Percentiles rank a stretch among this genome's conserved stretches.
Conservation (phyloP, 805 yeast species). For the Candida ulmi region DNA sequence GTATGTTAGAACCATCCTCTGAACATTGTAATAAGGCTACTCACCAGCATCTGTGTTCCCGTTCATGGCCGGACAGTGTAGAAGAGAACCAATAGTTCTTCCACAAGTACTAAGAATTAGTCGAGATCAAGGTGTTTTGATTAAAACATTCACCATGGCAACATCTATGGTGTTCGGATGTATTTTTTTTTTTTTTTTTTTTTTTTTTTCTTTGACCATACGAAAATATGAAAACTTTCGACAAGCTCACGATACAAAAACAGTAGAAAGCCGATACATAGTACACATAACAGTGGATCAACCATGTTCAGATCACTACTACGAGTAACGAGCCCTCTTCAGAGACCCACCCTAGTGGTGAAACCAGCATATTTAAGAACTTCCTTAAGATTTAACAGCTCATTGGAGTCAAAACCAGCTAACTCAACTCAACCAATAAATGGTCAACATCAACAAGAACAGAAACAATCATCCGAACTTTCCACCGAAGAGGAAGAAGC, state of each 20-base stretch:
- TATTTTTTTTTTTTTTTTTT: slow-evolving; percentile 3
- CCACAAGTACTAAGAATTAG: too few species aligned
- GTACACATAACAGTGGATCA: too few species aligned
- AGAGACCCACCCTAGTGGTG: not conserved
- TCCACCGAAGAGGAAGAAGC: slow-evolving; percentile 17
- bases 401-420: slow-evolving; percentile 2
- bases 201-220: not conserved
- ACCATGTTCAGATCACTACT: slow-evolving; percentile 12
- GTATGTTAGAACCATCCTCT: too few species aligned
- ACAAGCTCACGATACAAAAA: not conserved
- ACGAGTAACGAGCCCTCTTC: slow-evolving; percentile 1
- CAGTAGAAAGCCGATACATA: slow-evolving; percentile 1
- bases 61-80: too few species aligned
- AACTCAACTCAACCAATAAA: slow-evolving; percentile 1
- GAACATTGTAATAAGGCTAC: too few species aligned
- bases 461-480: not conserved
- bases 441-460: slow-evolving; percentile 1
- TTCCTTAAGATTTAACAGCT: slow-evolving; percentile 9
- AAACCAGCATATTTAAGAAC: not conserved
- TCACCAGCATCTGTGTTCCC: too few species aligned
- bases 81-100: too few species aligned
- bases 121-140: too few species aligned
- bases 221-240: too few species aligned
- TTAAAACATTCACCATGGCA: too few species aligned
- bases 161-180: slow-evolving; percentile 7